Evolutionary conservation across 352 stramenopile genomes (phyloP), one percentile per base, ranked within the genome.

Genomic region (Phytophthora constricta): DNA sequence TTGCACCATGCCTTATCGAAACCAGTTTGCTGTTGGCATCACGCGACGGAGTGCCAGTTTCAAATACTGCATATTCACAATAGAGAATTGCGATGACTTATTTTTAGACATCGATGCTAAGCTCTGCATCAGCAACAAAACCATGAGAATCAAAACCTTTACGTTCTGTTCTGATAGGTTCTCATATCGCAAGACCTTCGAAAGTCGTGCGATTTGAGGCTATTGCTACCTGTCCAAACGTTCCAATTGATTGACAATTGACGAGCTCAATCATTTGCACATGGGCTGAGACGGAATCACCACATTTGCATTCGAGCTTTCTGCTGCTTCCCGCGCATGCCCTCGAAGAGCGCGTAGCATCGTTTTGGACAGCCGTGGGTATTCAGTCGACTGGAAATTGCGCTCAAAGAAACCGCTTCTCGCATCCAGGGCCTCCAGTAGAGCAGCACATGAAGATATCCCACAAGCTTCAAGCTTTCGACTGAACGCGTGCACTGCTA

Each of bases 291-390:
- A 28, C 17, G n/a, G 27, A 23, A 52, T 20, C 14, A 17, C 26
- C 5, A 5, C 13, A 22, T 62, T 19, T 47, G 22, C 53, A 28
- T n/a, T 62, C 43, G 19, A 37, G 13, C 31, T 37, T 37, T 37
- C 31, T 11, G 7, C 23, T 57, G 25, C 33, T 20, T 26, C 19
- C 28, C 58, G 33, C 16, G 34, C 43, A 19, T 45, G 68, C 22
- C 27, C 34, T 8, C 56, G 67, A 0, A 91, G 64, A 45, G 67
- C 50, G 22, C 68, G 71, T 16, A 81, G 58, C 31, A 91, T 74
- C 46, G 70, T 53, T 53, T 81, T 80, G 5, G 74, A 85, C 25
- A 91, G 55, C 9, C 80, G 80, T 11, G 79, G 80, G 49, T 84
- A 89, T 28, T 68, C 62, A 1, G n/a, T 41, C 16, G 62, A 82